phyloP scores from a whole-genome alignment of 2,329 filamentous ascomycete genomes.

The Sarocladium kiliense region DNA sequence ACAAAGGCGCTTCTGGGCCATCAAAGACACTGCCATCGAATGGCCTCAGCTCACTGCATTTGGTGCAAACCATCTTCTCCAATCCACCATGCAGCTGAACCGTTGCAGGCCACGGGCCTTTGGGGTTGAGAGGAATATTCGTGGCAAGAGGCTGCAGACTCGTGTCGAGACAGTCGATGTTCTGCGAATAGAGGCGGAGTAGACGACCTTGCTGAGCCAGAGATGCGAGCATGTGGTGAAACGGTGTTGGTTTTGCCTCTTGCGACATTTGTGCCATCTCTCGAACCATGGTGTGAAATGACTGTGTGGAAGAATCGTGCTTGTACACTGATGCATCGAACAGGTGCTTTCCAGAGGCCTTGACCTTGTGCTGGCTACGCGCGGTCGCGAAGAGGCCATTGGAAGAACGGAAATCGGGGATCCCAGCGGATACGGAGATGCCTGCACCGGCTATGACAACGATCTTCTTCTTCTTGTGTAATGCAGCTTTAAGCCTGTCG shows the following conservation, averaged over 20 bases:
- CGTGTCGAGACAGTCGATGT: conserved; percentile 93
- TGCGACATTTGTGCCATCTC: conserved; percentile 76
- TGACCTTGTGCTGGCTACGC: conserved; percentile 82
- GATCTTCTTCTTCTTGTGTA: conserved; percentile 91
- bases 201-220: conserved; percentile 82
- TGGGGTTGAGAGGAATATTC: conserved; percentile 70
- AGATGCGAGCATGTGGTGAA: conserved; percentile 90
- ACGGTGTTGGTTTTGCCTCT: conserved; percentile 74
- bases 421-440: conserved; percentile 93
- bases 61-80: conserved; percentile 94
- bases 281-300: conserved; percentile 95
- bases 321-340: conserved; percentile 98
- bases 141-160: conserved; percentile 75
- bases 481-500: conserved; percentile 63
- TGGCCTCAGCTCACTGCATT: conserved; percentile 71
- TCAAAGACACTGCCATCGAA: conserved; percentile 79
- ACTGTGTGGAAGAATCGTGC: conserved; percentile 79
- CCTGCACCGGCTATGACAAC: conserved; percentile 94
- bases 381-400: conserved; percentile 84
- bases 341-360: conserved; percentile 83
- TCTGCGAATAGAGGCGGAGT: conserved; percentile 89
- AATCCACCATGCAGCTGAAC: conserved; percentile 92
- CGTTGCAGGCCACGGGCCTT: conserved; percentile 88
- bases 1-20: conserved; percentile 77
- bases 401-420: conserved; percentile 93